Conservation (phyloP, 306 rosid species). For the Sophora flavescens region DNA sequence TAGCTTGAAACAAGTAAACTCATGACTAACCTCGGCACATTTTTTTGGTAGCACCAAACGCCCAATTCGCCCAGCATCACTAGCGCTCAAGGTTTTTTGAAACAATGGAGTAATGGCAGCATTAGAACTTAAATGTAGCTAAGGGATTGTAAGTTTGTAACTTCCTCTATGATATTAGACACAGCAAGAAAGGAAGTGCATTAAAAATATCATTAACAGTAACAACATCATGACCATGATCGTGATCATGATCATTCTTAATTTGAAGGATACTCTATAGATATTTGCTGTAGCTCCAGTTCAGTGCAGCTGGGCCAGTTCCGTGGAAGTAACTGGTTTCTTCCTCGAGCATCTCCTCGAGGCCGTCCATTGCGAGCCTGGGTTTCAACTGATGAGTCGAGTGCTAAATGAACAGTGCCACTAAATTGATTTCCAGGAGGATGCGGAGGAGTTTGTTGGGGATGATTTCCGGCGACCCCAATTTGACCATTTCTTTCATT, state of each 20-base stretch:
- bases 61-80: conserved; percentile 89
- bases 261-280: conserved; percentile 73
- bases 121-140: conserved; percentile 62
- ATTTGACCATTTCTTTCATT: conserved; percentile 78
- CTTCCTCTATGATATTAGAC: conserved; percentile 26
- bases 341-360: conserved; percentile 69
- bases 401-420: conserved; percentile 62
- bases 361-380: conserved; percentile 74
- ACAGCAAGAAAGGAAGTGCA: background rate
- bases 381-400: conserved; percentile 72
- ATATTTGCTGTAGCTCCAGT: conserved; percentile 72
- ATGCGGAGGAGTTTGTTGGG: conserved; percentile 65
- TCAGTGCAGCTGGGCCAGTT: conserved; percentile 88
- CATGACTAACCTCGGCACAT: conserved; percentile 80
- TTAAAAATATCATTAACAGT: conserved; percentile 22
- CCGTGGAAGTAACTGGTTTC: conserved; percentile 71
- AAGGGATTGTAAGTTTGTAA: conserved; percentile 52
- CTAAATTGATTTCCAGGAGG: conserved; percentile 66
- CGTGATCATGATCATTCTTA: background rate
- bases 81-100: conserved; percentile 82
- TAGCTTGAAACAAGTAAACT: conserved; percentile 22
- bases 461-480: conserved; percentile 71
- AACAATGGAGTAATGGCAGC: conserved; percentile 80
- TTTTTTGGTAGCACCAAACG: conserved; percentile 86
- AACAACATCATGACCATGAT: background rate